A percentile compares a stretch with the other conserved stretches of the same genome.
phyloP scores from a whole-genome alignment of 2,329 filamentous ascomycete species.

The Neobulgaria alba region DNA sequence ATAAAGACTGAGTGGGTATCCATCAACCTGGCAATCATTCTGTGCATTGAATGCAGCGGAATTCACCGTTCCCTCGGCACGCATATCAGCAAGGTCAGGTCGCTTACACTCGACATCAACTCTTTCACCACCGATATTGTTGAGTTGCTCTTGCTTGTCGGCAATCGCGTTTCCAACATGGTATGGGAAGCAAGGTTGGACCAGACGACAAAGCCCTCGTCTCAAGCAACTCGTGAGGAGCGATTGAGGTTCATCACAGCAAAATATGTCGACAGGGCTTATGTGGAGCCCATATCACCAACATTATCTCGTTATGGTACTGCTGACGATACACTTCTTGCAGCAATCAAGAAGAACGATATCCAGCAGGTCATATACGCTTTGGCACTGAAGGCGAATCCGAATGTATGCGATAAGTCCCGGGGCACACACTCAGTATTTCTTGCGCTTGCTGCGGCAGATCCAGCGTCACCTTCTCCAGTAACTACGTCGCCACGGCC shows the following conservation, averaged over 20 bases:
- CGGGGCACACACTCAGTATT: slow-evolving; percentile 84
- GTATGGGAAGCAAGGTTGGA: slow-evolving; percentile 89
- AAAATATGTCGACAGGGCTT: slow-evolving; percentile 84
- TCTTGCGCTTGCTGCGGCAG: slow-evolving; percentile 83
- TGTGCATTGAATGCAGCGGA: slow-evolving; percentile 96
- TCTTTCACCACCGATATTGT: slow-evolving; percentile 97
- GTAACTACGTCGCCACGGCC: slow-evolving; percentile 32
- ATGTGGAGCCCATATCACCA: slow-evolving; percentile 68
- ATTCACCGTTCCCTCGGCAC: slow-evolving; percentile 95
- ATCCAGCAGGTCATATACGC: slow-evolving; percentile 89
- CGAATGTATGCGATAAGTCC: slow-evolving; percentile 78
- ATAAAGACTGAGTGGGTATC: slow-evolving; percentile 98
- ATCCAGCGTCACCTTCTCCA: slow-evolving; percentile 68
- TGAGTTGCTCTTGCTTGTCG: slow-evolving; percentile 82
- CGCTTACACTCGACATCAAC: slow-evolving; percentile 87
- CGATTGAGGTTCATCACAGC: slow-evolving; percentile 89
- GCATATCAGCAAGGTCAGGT: slow-evolving; percentile 95
- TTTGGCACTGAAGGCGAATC: slow-evolving; percentile 75
- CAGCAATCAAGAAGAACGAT: slow-evolving; percentile 93
- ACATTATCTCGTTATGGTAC: slow-evolving; percentile 68
- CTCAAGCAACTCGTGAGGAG: slow-evolving; percentile 78
- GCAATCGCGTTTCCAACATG: slow-evolving; percentile 93
- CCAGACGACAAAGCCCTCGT: slow-evolving; percentile 57
- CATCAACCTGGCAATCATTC: slow-evolving; percentile 90
- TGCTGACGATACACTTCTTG: slow-evolving; percentile 80